Percentiles rank a stretch among this genome's conserved stretches.
phyloP scores from a whole-genome alignment of 441 rosid genomes.

The Brassica balearica region DNA sequence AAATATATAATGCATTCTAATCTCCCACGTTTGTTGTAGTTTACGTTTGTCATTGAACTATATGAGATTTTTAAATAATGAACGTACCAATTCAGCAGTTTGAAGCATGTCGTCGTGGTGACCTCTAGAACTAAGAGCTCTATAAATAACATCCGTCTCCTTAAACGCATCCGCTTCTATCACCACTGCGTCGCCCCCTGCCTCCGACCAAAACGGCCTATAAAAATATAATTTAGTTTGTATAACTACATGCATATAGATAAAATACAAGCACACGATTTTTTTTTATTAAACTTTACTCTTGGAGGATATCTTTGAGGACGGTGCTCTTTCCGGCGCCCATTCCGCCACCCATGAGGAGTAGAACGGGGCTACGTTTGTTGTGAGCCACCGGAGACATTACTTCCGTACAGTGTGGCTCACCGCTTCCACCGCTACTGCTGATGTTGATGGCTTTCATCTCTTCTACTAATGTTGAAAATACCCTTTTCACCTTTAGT shows the following conservation, averaged over 20 bases:
- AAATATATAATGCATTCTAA: neutral
- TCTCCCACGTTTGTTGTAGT: neutral
- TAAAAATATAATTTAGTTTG: slow-evolving; percentile 10
- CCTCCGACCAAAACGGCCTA: slow-evolving; percentile 85
- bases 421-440: slow-evolving; percentile 38
- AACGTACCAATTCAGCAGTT: slow-evolving; percentile 76
- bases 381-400: slow-evolving; percentile 79
- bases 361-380: slow-evolving; percentile 82
- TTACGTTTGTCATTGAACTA: neutral
- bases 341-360: slow-evolving; percentile 98
- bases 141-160: slow-evolving; percentile 83
- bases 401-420: slow-evolving; percentile 56
- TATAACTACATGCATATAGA: neutral
- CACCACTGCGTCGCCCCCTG: slow-evolving; percentile 65
- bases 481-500: slow-evolving; percentile 65
- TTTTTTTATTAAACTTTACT: slow-evolving; percentile 45
- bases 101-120: slow-evolving; percentile 86
- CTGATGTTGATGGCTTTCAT: slow-evolving; percentile 61
- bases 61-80: neutral
- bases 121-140: slow-evolving; percentile 75
- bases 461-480: slow-evolving; percentile 78
- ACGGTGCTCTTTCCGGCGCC: slow-evolving; percentile 98
- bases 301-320: slow-evolving; percentile 75
- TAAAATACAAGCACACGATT: neutral
- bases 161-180: slow-evolving; percentile 97